A percentile compares a stretch with the other conserved stretches of the same genome.
phyloP scores from a whole-genome alignment of 2,329 filamentous ascomycete genomes.

The Bisporella sp. region DNA sequence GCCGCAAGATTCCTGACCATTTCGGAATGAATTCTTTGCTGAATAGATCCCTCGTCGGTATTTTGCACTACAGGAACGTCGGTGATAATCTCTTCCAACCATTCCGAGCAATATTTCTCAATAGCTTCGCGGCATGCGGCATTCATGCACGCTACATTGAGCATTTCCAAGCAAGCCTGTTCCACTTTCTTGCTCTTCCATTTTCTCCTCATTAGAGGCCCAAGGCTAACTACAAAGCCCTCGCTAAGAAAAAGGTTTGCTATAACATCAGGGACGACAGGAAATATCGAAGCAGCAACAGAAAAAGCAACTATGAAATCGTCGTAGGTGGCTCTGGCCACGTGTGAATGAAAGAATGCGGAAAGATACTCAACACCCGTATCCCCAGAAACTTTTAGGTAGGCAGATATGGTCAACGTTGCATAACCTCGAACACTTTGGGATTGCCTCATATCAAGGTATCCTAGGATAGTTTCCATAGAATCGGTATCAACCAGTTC shows the following conservation, averaged over 20 bases:
- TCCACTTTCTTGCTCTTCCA: constrained; percentile 84
- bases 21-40: constrained; percentile 43
- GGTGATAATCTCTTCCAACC: constrained; percentile 78
- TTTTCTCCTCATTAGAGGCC: constrained; percentile 68
- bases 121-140: constrained; percentile 75
- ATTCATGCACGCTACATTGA: constrained; percentile 89
- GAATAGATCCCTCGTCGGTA: constrained; percentile 24
- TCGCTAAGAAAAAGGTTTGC: constrained; percentile 79
- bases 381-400: constrained; percentile 70
- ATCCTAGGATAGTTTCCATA: constrained; percentile 78
- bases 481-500: constrained; percentile 64
- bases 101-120: constrained; percentile 75
- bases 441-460: constrained; percentile 76
- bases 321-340: constrained; percentile 72
- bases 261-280: constrained; percentile 70
- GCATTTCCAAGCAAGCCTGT: constrained; percentile 76
- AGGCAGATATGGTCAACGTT: constrained; percentile 73
- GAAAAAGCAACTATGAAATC: constrained; percentile 90
- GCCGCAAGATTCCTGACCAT: constrained; percentile 61
- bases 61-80: constrained; percentile 54
- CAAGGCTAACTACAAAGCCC: constrained; percentile 73
- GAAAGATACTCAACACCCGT: constrained; percentile 63
- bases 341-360: constrained; percentile 65
- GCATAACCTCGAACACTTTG: constrained; percentile 72
- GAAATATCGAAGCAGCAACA: constrained; percentile 82